Percentiles rank a stretch among this genome's conserved stretches.
phyloP scores from a whole-genome alignment of 352 stramenopile species.

The Plasmopara muralis region DNA sequence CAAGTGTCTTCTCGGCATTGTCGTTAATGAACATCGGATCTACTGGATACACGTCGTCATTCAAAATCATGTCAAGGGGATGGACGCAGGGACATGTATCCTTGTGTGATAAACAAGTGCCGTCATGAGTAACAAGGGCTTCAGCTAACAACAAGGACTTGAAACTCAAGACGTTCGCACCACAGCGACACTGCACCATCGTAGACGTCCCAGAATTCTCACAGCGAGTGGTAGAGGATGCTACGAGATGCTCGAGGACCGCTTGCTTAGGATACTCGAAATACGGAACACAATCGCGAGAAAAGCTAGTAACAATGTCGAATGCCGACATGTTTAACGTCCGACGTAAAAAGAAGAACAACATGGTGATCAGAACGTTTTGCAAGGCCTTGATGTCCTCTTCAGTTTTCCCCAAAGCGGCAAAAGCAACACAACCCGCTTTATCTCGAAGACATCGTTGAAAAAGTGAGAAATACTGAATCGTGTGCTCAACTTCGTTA shows the following conservation, averaged over 20 bases:
- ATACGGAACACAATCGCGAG: constrained; percentile 25
- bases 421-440: constrained; percentile 33
- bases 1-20: constrained; percentile 23
- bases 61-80: constrained; percentile 19
- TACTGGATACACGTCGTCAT: constrained; percentile 20
- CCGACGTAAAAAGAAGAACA: constrained; percentile 48
- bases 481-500: constrained; percentile 32
- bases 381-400: constrained; percentile 18
- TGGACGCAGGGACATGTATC: constrained; percentile 20
- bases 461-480: constrained; percentile 33
- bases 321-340: constrained; percentile 21
- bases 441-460: constrained; percentile 42
- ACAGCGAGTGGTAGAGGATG: constrained; percentile 10
- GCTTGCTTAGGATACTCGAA: constrained; percentile 23
- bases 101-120: constrained; percentile 10
- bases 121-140: constrained; percentile 14
- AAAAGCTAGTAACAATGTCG: constrained; percentile 26
- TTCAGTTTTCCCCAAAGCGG: constrained; percentile 22
- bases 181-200: constrained; percentile 38
- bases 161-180: constrained; percentile 31
- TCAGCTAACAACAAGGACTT: constrained; percentile 9
- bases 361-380: constrained; percentile 21
- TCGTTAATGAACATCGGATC: constrained; percentile 26
- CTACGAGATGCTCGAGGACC: constrained; percentile 29
- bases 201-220: constrained; percentile 13